Evolutionary conservation across 2,329 filamentous ascomycete genomes (phyloP).

Genomic region (Aspergillus sp.): DNA sequence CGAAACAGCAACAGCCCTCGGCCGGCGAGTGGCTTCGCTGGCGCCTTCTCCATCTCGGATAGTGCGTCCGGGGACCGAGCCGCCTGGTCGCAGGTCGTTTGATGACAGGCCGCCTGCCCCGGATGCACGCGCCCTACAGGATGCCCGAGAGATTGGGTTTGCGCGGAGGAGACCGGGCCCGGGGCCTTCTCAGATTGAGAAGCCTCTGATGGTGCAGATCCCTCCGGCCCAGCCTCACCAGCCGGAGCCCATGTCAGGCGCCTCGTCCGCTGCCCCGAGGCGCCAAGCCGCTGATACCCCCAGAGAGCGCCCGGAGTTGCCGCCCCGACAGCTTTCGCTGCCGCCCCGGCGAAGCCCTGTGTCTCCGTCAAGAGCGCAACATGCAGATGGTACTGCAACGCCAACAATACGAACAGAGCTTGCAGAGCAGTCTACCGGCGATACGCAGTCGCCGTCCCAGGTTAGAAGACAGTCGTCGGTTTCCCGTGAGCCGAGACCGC

Average conservation of each 20-base stretch:
- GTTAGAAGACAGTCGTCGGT: slow-evolving; percentile 20
- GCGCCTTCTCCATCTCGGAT: slow-evolving; percentile 11
- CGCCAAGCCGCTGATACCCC: slow-evolving; percentile 20
- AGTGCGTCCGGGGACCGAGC: slow-evolving; percentile 17
- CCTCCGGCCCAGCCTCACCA: slow-evolving; percentile 15
- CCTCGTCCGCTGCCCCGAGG: slow-evolving; percentile 35
- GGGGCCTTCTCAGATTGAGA: slow-evolving; percentile 19
- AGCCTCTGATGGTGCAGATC: slow-evolving; percentile 24
- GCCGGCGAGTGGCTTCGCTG: slow-evolving; percentile 7
- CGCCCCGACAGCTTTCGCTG: slow-evolving; percentile 28
- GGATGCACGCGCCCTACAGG: slow-evolving; percentile 8
- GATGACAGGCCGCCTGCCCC: slow-evolving; percentile 19
- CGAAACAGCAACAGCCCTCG: slow-evolving; percentile 12
- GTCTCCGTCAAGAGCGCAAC: slow-evolving; percentile 15
- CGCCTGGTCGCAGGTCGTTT: slow-evolving; percentile 17
- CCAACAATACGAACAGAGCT: slow-evolving; percentile 4
- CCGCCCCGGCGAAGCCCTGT: slow-evolving; percentile 10
- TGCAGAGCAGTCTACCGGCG: slow-evolving; percentile 3
- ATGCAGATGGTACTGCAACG: slow-evolving; percentile 6
- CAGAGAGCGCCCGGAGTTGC: slow-evolving; percentile 42
- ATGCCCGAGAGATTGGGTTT: slow-evolving; percentile 24
- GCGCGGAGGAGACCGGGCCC: slow-evolving; percentile 16
- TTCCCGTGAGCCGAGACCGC: slow-evolving; percentile 17
- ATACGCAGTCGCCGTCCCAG: slow-evolving; percentile 13
- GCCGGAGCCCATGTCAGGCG: slow-evolving; percentile 13